phyloP scores from a whole-genome alignment of 164 flowering plant genomes.

The Magnolia changhungtana region DNA sequence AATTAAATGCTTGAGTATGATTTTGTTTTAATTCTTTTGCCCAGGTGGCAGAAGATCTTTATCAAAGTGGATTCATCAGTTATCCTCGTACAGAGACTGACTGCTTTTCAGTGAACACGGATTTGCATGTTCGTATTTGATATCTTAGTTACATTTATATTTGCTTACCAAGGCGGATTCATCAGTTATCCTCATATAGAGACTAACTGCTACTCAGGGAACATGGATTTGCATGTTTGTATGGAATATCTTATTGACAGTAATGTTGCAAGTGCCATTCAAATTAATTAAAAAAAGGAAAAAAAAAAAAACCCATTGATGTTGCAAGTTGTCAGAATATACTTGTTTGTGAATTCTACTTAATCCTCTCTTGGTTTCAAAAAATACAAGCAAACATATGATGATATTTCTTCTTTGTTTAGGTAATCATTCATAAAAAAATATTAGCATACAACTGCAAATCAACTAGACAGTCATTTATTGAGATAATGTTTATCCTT shows the following conservation, averaged over 20 bases:
- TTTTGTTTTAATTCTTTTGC: background rate
- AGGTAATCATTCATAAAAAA: no score
- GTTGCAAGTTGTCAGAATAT: no score
- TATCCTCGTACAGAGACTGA: conserved; percentile 99
- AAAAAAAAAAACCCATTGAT: no score
- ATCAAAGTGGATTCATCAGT: conserved; percentile 96
- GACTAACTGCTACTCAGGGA: conserved; percentile 73
- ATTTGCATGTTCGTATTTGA: conserved; percentile 63
- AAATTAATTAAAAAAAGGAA: no score
- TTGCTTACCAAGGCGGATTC: conserved; percentile 79
- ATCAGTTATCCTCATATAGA: conserved; percentile 99
- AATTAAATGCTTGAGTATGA: background rate
- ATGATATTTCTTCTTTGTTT: no score
- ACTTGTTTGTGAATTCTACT: no score
- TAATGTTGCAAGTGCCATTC: background rate
- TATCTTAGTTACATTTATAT: background rate
- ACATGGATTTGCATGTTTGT: conserved; percentile 81
- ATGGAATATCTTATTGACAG: conserved; percentile 2
- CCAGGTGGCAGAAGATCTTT: conserved; percentile 96
- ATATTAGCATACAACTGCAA: no score
- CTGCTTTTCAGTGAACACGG: conserved; percentile 65
- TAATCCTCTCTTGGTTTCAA: no score
- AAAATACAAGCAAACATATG: no score
- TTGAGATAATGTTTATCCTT: no score
- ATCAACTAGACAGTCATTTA: no score